A percentile compares a stretch with the other conserved stretches of the same genome.
Conservation (phyloP, 352 stramenopile species). For the Globisporangium viniferum region DNA sequence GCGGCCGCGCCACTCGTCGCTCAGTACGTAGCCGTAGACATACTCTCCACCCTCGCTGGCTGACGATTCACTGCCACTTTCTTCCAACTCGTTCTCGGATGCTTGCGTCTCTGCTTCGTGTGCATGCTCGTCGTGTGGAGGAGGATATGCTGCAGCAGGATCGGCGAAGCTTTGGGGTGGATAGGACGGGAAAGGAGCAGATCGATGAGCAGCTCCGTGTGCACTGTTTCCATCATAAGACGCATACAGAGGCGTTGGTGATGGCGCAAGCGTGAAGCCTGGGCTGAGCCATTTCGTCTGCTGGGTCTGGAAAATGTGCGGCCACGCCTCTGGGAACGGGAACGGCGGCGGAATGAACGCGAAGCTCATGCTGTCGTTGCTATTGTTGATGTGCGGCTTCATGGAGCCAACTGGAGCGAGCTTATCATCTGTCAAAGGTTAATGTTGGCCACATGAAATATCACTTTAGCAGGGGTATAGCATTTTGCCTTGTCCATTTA, state of each 20-base stretch:
- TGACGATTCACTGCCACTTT: constrained; percentile 7
- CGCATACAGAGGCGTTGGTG: neutral
- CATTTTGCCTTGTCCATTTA: neutral
- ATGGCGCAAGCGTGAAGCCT: neutral
- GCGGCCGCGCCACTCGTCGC: constrained; percentile 63
- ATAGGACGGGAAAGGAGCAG: neutral
- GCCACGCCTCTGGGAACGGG: constrained; percentile 73
- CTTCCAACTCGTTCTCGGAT: neutral
- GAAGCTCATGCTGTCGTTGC: constrained; percentile 22
- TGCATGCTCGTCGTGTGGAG: neutral
- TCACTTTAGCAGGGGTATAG: neutral
- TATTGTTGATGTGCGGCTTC: neutral
- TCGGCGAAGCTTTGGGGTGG: neutral
- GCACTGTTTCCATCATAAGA: neutral
- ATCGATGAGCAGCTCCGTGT: neutral
- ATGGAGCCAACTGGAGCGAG: neutral
- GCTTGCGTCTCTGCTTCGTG: neutral
- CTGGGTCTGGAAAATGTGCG: constrained; percentile 36
- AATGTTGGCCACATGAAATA: neutral
- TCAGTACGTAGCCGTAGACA: constrained; percentile 72
- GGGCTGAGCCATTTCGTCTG: constrained; percentile 54
- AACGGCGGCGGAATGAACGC: constrained; percentile 68
- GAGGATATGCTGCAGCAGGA: neutral
- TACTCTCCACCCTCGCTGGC: constrained; percentile 40
- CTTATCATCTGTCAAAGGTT: neutral